phyloP scores from a whole-genome alignment of 345 rosid genomes.

The Barbarea vulgaris region DNA sequence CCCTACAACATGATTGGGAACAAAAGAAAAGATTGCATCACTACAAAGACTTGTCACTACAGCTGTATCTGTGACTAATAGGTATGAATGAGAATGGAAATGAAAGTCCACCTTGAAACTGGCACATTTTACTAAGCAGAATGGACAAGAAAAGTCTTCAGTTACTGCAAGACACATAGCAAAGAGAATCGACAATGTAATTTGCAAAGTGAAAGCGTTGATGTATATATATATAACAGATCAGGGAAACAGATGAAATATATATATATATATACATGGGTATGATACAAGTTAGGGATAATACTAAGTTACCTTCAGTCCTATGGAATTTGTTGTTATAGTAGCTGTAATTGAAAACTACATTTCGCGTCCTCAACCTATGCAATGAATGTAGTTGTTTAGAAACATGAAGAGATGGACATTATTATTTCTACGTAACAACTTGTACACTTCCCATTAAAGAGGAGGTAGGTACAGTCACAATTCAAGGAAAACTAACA shows the following conservation, averaged over 20 bases:
- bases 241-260: neutral
- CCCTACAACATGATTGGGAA: slow-evolving; percentile 57
- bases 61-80: slow-evolving; percentile 33
- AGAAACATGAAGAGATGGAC: slow-evolving; percentile 17
- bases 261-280: neutral
- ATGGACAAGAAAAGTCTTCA: slow-evolving; percentile 97
- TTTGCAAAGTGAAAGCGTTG: neutral
- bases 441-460: slow-evolving; percentile 19
- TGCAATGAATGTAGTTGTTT: slow-evolving; percentile 37
- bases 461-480: neutral
- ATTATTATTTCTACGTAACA: neutral
- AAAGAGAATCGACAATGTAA: slow-evolving; percentile 2
- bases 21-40: slow-evolving; percentile 26
- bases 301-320: slow-evolving; percentile 78
- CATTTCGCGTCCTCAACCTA: slow-evolving; percentile 97
- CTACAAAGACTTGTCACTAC: slow-evolving; percentile 18
- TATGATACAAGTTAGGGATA: slow-evolving; percentile 9
- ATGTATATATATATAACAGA: neutral
- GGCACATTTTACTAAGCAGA: slow-evolving; percentile 93
- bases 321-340: slow-evolving; percentile 84
- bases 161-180: slow-evolving; percentile 69
- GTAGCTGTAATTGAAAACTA: slow-evolving; percentile 89
- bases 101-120: slow-evolving; percentile 77
- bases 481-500: slow-evolving; percentile 19
- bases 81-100: slow-evolving; percentile 25